Evolutionary conservation across 345 rosid species (phyloP), one percentile per base, ranked within the genome.

Genomic region (Eucalyptus tenuipes): DNA sequence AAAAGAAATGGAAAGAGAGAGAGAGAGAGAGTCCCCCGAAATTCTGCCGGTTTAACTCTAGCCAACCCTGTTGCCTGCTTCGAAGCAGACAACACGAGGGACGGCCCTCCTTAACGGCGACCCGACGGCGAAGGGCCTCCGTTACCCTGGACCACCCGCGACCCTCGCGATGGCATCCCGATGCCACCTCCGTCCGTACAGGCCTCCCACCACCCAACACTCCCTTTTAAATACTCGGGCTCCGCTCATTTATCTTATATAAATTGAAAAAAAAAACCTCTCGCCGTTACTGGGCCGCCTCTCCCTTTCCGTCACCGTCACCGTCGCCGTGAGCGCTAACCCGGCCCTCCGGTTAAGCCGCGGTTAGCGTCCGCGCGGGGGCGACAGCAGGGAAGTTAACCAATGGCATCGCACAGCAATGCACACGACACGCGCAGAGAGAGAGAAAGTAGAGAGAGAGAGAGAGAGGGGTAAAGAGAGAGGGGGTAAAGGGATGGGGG

Each of bases 31-130:
- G 31, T 15, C 50, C 85, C 94, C 93, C 87, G 86, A 92, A 91
- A 88, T 91, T 93, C 92, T 93, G 90, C 90, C 91, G 92, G 95
- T 92, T 91, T 92, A 92, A 91, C 89, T 91, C 89, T 90, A 91
- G 93, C 96, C 92, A 94, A 27, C 93, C 88, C 85, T 93, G 96
- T 94, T 95, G 95, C 96, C 93, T 93, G 94, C 92, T 89, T 88
- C 92, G 94, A 92, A 94, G 93, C 94, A 94, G 92, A 94, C 96
- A 94, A 91, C 86, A 88, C 92, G 86, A 92, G 89, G 89, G 93
- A 93, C 95, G 94, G 94, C 91, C 89, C 84, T 75, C 29, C 84
- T 22, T 75, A 40, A 75, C 84, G 84, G 84, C 48, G 68, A 85
- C 92, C 92, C 95, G 93, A 89, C 86, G 88, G 88, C 91, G 91